These are phyloP conservation scores for Puya raimondii DNA, from an alignment of 176 grass and related monocot genomes.

Conservation along the genomic window DNA sequence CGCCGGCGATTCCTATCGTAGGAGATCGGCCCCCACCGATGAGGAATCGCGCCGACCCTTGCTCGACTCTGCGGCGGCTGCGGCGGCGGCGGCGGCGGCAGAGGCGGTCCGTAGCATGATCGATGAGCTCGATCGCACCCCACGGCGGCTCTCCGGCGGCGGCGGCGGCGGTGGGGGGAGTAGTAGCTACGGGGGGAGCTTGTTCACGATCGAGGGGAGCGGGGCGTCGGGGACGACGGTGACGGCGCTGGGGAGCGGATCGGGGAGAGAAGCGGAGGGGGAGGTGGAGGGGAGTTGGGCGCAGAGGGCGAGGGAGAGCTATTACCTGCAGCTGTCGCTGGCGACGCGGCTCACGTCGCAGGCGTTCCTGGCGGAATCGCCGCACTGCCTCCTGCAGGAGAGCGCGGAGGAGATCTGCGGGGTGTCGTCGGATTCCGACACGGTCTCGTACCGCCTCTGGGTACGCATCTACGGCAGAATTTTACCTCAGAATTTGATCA, in stretches of 20 bases:
- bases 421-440: conserved; percentile 38
- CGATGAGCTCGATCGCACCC: conserved; percentile 1
- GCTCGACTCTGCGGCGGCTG: background rate
- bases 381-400: conserved; percentile 21
- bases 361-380: conserved; percentile 63
- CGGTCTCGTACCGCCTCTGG: conserved; percentile 82
- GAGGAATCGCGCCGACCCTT: conserved; percentile 14
- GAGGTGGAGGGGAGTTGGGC: conserved; percentile 37
- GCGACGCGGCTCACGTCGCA: conserved; percentile 72
- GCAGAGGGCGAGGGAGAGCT: conserved; percentile 57
- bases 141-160: background rate
- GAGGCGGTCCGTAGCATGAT: background rate
- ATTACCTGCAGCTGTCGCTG: conserved; percentile 81
- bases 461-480: conserved; percentile 12
- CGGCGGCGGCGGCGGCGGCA: background rate
- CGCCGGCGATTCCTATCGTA: background rate
- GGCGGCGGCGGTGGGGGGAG: conserved; percentile 21
- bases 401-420: conserved; percentile 23
- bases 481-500: background rate
- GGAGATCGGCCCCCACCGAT: background rate
- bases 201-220: conserved; percentile 32
- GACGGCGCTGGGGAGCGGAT: conserved; percentile 18
- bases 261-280: background rate
- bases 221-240: conserved; percentile 26
- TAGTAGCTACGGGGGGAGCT: conserved; percentile 27